Evolutionary conservation across 768 basidiomycete genomes (phyloP).

Genomic region (Favolaschia claudopus): DNA sequence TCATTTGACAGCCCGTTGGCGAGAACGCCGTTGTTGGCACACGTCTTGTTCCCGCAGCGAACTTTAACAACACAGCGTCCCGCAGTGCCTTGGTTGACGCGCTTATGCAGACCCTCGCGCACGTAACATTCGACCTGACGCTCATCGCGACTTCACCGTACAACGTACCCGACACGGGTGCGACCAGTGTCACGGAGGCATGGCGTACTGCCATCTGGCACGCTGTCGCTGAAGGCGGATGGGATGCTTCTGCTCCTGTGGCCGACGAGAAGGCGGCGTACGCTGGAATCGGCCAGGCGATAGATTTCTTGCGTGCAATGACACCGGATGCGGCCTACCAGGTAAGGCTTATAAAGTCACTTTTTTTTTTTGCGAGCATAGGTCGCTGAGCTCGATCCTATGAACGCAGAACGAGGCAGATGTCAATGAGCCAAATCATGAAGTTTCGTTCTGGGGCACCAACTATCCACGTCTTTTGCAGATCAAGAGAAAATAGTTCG

Average conservation of each 20-base stretch:
- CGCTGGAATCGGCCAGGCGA: conserved; percentile 24
- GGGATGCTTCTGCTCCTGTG: conserved; percentile 34
- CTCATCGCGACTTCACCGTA: conserved; percentile 32
- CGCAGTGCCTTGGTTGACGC: conserved; percentile 29
- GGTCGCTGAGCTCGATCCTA: background rate
- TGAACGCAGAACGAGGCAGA: conserved; percentile 37
- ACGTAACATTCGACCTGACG: conserved; percentile 23
- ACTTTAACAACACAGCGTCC: conserved; percentile 25
- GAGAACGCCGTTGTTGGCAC: conserved; percentile 31
- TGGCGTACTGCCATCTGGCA: conserved; percentile 39
- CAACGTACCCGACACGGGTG: conserved; percentile 31
- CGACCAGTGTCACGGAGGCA: conserved; percentile 34
- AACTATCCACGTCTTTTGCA: conserved; percentile 32
- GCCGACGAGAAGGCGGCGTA: conserved; percentile 29
- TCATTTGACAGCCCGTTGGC: conserved; percentile 28
- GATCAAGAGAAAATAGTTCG: conserved; percentile 40
- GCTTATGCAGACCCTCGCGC: conserved; percentile 26
- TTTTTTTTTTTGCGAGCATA: background rate
- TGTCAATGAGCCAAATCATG: conserved; percentile 37
- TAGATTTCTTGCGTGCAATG: conserved; percentile 31
- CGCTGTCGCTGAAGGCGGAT: conserved; percentile 31
- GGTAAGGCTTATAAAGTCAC: conserved; percentile 12
- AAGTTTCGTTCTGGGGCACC: conserved; percentile 38
- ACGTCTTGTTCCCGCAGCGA: conserved; percentile 35
- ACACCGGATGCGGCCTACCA: conserved; percentile 37